phyloP scores from a whole-genome alignment of 192 early-diverging fungal genomes.

The Chytriomyces confervae region DNA sequence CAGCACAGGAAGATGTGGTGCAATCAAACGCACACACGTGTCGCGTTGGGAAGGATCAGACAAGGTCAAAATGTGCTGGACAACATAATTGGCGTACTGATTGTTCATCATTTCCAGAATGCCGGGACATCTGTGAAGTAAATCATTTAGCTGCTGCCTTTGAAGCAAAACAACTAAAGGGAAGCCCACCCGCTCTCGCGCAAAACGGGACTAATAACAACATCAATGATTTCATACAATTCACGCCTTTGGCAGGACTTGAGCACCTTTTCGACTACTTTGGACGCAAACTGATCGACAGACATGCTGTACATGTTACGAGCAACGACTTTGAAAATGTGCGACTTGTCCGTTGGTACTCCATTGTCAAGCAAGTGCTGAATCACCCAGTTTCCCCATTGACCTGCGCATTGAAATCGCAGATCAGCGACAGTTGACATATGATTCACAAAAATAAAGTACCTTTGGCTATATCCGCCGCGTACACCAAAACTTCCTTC shows the following conservation, averaged over 20 bases:
- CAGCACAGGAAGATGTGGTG: constrained; percentile 70
- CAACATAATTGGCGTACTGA: constrained; percentile 81
- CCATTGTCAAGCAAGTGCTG: constrained; percentile 78
- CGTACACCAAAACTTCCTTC: constrained; percentile 65
- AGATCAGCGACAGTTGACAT: background rate
- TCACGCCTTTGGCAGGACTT: constrained; percentile 52
- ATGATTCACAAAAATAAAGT: background rate
- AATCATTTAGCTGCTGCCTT: constrained; percentile 30
- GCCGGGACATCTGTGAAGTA: constrained; percentile 42
- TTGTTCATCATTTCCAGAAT: constrained; percentile 79
- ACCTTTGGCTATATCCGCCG: constrained; percentile 69
- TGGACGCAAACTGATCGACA: constrained; percentile 77
- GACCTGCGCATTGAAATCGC: constrained; percentile 45
- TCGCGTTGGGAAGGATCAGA: constrained; percentile 64
- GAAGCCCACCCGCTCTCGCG: constrained; percentile 38
- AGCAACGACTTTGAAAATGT: constrained; percentile 53
- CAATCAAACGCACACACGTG: constrained; percentile 61
- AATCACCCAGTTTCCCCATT: constrained; percentile 87
- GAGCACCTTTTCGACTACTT: constrained; percentile 77
- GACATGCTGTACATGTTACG: constrained; percentile 58
- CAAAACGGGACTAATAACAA: constrained; percentile 39
- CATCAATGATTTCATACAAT: constrained; percentile 54
- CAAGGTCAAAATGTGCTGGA: constrained; percentile 72
- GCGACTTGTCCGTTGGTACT: constrained; percentile 56
- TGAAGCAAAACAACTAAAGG: constrained; percentile 35